Evolutionary conservation across 495 filamentous ascomycete genomes (phyloP).

Genomic region (Penicillium coffeae): DNA sequence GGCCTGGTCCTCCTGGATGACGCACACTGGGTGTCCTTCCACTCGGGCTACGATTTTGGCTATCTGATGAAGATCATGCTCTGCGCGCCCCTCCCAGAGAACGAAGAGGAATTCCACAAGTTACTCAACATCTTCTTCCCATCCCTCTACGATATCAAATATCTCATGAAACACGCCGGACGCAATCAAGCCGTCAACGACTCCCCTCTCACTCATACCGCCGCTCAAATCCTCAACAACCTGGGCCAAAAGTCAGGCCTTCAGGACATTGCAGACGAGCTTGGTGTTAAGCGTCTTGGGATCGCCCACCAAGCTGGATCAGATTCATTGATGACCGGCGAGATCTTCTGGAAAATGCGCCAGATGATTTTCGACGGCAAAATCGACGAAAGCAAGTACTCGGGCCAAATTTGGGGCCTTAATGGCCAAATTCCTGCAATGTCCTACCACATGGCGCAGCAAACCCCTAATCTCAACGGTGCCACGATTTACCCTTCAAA

Average conservation of each 20-base stretch:
- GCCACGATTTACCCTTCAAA: slow-evolving; percentile 53
- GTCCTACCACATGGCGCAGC: slow-evolving; percentile 43
- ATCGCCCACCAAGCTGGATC: slow-evolving; percentile 85
- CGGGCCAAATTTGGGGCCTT: slow-evolving; percentile 86
- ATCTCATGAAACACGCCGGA: slow-evolving; percentile 83
- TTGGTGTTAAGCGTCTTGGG: slow-evolving; percentile 83
- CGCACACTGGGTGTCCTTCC: slow-evolving; percentile 94
- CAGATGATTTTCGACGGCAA: slow-evolving; percentile 80
- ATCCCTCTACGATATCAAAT: slow-evolving; percentile 91
- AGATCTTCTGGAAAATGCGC: slow-evolving; percentile 85
- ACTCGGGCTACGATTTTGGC: slow-evolving; percentile 98
- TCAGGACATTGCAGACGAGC: slow-evolving; percentile 88
- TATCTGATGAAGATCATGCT: slow-evolving; percentile 92
- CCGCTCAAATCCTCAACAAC: slow-evolving; percentile 65
- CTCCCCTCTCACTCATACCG: slow-evolving; percentile 56
- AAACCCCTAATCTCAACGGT: slow-evolving; percentile 55
- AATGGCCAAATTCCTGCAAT: slow-evolving; percentile 56
- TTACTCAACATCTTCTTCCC: slow-evolving; percentile 89
- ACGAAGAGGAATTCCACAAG: slow-evolving; percentile 81
- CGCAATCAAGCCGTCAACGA: slow-evolving; percentile 59
- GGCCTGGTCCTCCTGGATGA: slow-evolving; percentile 85
- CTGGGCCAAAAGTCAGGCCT: slow-evolving; percentile 84
- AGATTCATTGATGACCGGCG: slow-evolving; percentile 87
- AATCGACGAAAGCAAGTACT: slow-evolving; percentile 68
- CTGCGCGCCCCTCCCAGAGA: slow-evolving; percentile 72